Evolutionary conservation across 1,139 yeast species (phyloP), one percentile per base, ranked within the genome.

Genomic region (Tardiomyces blankii): DNA sequence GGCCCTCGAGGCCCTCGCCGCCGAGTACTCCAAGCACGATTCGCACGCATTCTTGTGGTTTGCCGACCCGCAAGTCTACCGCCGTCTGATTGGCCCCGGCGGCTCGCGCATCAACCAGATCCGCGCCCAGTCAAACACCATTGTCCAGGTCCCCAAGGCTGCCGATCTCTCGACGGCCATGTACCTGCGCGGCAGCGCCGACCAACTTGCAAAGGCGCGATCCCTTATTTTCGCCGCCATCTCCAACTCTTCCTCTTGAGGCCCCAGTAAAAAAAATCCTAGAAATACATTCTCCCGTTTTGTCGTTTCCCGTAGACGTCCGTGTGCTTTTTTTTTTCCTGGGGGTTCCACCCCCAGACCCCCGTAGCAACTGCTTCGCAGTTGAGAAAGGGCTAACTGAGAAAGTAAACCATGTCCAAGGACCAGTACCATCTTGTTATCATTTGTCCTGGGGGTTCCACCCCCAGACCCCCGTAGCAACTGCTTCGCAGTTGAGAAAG

Each of bases 21-120:
- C 42, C 44, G 63, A 52, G 57, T 65, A 58, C 48, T 59, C 49
- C 52, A 57, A 47, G 63, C 71, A 59, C 46, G 66, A 70, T 45
- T 58, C 67, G 41, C 64, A 64, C 41, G 82, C 75, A 12, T 77
- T 66, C 62, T 56, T 78, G 48, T 74, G 77, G 73, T 60, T 72
- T 35, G 65, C 75, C 28, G 67, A 71, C 44, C 61, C 73, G n/a
- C 58, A 63, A 33, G 61, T 63, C 43, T 75, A 75, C 57, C 74
- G 83, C 48, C 75, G 73, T 62, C 71, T 86, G 44, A 75, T 87
- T 55, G 96, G 96, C 6, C 80, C 87, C 19, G 81, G 77, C 55
- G 96, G 96, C 42, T 65, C 80, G 33, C 79, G 75, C 53, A 73
- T 86, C 57, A 78, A 75, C 57, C 69, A 69, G 52, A 74, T 86